phyloP scores from a whole-genome alignment of 768 basidiomycete genomes.

The Serendipita indica region DNA sequence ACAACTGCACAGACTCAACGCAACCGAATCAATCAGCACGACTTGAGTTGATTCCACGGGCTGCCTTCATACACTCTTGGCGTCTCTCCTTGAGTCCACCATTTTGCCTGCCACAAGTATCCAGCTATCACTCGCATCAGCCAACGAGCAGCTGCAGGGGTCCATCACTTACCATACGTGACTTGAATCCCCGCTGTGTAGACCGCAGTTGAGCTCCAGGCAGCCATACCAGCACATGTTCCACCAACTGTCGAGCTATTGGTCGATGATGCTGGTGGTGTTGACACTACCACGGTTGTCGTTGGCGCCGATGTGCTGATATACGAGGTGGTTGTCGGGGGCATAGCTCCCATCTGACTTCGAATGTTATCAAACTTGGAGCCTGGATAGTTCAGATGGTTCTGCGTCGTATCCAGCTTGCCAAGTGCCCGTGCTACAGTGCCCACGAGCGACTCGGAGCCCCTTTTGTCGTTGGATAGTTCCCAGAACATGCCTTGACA shows the following conservation, averaged over 20 bases:
- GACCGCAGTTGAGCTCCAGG: not conserved
- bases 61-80: not conserved
- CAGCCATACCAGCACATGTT: not conserved
- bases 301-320: too few species aligned
- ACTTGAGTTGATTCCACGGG: not conserved
- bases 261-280: too few species aligned
- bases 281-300: too few species aligned
- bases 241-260: too few species aligned
- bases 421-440: not conserved
- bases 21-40: not conserved
- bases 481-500: slow-evolving; percentile 11
- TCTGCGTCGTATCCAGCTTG: slow-evolving; percentile 7
- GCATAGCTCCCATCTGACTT: not conserved
- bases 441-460: slow-evolving; percentile 11
- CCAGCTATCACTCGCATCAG: not conserved
- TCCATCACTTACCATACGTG: not conserved
- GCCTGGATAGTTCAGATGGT: slow-evolving; percentile 12
- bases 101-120: not conserved
- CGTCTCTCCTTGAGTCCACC: not conserved
- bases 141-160: not conserved
- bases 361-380: slow-evolving; percentile 10
- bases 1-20: too few species aligned
- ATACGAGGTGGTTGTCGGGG: not conserved
- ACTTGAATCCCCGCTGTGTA: not conserved
- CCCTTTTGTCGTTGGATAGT: slow-evolving; percentile 9